Conservation (phyloP, 2,329 filamentous ascomycete species). For the Dichotomopilus funicola region DNA sequence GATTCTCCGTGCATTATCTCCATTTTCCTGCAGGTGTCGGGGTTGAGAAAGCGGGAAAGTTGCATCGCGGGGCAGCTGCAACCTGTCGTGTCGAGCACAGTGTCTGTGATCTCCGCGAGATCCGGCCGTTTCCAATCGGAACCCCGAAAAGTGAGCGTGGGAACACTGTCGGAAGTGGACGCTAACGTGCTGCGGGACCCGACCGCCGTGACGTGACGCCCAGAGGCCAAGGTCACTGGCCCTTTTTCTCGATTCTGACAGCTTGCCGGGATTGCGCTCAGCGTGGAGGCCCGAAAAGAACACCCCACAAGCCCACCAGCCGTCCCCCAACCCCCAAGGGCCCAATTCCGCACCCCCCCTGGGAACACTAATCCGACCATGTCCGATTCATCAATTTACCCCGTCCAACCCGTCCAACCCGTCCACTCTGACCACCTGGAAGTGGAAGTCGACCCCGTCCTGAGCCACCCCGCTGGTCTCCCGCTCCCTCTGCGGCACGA, state of each 20-base stretch:
- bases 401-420: not conserved
- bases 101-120: too few species aligned
- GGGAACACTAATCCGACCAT: constrained; percentile 17
- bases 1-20: constrained; percentile 12
- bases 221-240: too few species aligned
- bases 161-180: too few species aligned
- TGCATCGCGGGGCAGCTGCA: not conserved
- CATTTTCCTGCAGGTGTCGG: constrained; percentile 6
- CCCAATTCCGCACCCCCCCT: constrained; percentile 15
- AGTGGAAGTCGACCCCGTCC: constrained; percentile 40
- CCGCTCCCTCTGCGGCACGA: constrained; percentile 15
- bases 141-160: too few species aligned
- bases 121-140: too few species aligned
- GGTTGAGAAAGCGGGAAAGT: constrained; percentile 7
- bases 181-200: too few species aligned
- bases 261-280: too few species aligned
- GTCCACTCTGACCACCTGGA: too few species aligned
- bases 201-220: too few species aligned
- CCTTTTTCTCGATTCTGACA: too few species aligned
- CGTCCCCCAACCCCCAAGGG: constrained; percentile 5
- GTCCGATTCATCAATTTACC: constrained; percentile 28
- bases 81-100: too few species aligned
- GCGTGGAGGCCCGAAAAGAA: too few species aligned
- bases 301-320: not conserved
- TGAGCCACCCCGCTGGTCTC: constrained; percentile 29